Evolutionary conservation across 176 grass and related monocot species (phyloP), one percentile per base, ranked within the genome.

Genomic region (Stipa capillata): DNA sequence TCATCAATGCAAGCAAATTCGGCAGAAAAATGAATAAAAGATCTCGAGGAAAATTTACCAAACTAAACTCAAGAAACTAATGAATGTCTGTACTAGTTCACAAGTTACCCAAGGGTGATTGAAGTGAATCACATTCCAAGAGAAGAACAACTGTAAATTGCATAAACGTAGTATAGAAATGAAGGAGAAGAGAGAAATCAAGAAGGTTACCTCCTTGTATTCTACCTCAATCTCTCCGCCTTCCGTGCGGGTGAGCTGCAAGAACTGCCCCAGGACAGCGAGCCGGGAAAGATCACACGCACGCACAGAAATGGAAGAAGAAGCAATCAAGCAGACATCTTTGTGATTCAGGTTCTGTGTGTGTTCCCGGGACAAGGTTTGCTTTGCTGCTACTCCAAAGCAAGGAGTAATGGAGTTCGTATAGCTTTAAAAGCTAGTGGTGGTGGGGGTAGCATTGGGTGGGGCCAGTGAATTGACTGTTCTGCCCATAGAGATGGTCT

Each of bases 311-410:
- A 28, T 51, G 48, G 74, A 29, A 34, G n/a, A n/a, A n/a, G 21
- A 50, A 54, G 29, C 28, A 83, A 71, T 57, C 61, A 23, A 87
- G 39, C 80, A 75, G 77, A 69, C 51, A 81, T 39, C 66, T 80
- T 40, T 61, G 68, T 41, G 65, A 60, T 76, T 83, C 67, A 47
- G 69, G 32, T 83, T 68, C 49, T 52, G 78, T 54, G 20, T 49
- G 50, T 63, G 62, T 65, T 82, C 74, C 44, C 24, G 17, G 68
- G 70, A 65, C 58, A 69, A 69, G 34, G 35, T 67, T 70, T 44
- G 69, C 84, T 83, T 84, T 74, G 79, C 80, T 82, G 62, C 61
- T 87, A 84, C 79, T 87, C 80, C 76, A 76, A 83, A 60, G 82
- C 82, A 37, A 42, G 55, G 76, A 74, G 69, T 69, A 65, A 84